Conservation (phyloP, 768 basidiomycete genomes). For the Leccinellum luteum region DNA sequence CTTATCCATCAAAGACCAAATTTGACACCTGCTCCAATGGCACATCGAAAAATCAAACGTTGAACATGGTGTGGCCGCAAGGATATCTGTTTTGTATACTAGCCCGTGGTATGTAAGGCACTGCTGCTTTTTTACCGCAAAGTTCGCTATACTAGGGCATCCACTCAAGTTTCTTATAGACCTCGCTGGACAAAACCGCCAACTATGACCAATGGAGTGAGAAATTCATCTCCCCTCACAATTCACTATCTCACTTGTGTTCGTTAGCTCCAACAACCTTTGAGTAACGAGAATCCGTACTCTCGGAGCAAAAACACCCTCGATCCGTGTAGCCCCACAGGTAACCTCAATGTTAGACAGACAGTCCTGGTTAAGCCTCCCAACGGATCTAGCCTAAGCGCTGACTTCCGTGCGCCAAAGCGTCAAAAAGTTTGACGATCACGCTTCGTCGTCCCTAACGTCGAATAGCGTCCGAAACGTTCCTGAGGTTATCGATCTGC, state of each 20-base stretch:
- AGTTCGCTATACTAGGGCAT: too few species aligned
- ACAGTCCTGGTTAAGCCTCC: too few species aligned
- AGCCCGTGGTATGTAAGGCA: too few species aligned
- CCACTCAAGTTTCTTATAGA: conserved; percentile 6
- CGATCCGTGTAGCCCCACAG: neutral
- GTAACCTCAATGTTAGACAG: conserved; percentile 22
- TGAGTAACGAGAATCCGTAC: conserved; percentile 16
- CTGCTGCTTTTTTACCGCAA: too few species aligned
- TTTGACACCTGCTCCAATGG: too few species aligned
- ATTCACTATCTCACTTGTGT: conserved; percentile 3
- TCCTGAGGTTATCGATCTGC: conserved; percentile 20
- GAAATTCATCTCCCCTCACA: neutral
- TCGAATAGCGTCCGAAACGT: conserved; percentile 8
- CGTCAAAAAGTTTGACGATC: conserved; percentile 20
- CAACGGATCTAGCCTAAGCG: neutral
- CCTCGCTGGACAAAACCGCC: conserved; percentile 17
- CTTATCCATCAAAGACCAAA: too few species aligned
- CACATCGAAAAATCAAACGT: too few species aligned
- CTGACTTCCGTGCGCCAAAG: conserved; percentile 16
- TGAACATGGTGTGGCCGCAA: too few species aligned
- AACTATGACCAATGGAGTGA: conserved; percentile 20
- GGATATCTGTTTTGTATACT: too few species aligned
- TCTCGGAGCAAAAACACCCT: neutral
- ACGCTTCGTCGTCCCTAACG: neutral
- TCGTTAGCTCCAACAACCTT: conserved; percentile 6